Percentiles rank a stretch among this genome's conserved stretches.
Conservation (phyloP, 306 rosid species). For the Hippophae tibetana region DNA sequence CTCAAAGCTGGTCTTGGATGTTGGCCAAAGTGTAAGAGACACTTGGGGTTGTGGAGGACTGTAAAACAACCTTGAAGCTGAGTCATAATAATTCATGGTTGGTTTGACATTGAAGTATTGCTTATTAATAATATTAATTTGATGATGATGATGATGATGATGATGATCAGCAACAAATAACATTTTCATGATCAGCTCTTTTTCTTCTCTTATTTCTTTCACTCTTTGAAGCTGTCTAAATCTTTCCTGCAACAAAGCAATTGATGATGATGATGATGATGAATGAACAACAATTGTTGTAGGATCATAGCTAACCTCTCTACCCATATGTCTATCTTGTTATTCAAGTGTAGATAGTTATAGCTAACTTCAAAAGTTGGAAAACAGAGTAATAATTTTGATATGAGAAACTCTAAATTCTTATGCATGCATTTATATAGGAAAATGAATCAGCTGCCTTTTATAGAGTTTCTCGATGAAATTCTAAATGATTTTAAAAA, state of each 20-base stretch:
- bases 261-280: not conserved
- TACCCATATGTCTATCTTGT: conserved; percentile 3
- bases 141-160: too few relatives aligned
- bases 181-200: too few relatives aligned
- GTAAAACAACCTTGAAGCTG: conserved; percentile 21
- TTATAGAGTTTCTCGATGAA: conserved; percentile 24
- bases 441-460: conserved; percentile 22
- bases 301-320: conserved; percentile 18
- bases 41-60: conserved; percentile 35
- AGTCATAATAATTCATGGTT: conserved; percentile 12
- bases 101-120: not conserved
- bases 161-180: too few relatives aligned
- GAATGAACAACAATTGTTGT: too few relatives aligned
- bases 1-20: conserved; percentile 13
- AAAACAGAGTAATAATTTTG: too few relatives aligned
- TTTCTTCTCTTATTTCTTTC: too few relatives aligned
- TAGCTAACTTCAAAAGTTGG: too few relatives aligned
- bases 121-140: conserved; percentile 18
- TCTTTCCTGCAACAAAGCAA: too few relatives aligned
- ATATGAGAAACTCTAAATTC: too few relatives aligned
- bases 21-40: conserved; percentile 52
- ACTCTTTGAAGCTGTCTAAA: too few relatives aligned
- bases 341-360: too few relatives aligned
- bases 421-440: too few relatives aligned
- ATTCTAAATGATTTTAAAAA: conserved; percentile 25